Evolutionary conservation across 202 grass and related monocot species (phyloP).

Genomic region (Hordeum pubiflorum): DNA sequence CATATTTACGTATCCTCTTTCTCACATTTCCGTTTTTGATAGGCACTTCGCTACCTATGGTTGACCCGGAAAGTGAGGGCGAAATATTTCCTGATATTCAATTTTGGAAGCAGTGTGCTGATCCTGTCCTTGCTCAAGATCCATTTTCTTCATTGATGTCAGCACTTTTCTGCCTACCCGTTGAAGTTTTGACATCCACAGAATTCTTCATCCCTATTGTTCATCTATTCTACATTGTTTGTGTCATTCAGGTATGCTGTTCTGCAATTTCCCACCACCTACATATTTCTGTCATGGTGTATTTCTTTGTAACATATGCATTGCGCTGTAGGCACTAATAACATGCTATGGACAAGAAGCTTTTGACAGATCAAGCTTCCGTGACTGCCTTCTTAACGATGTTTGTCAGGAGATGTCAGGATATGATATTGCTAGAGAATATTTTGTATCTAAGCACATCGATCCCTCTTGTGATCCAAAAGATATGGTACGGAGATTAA

Average conservation of each 20-base stretch:
- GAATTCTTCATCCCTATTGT: conserved; percentile 71
- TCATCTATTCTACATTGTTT: conserved; percentile 87
- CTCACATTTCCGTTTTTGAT: conserved; percentile 23
- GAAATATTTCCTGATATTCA: conserved; percentile 74
- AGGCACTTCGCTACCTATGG: conserved; percentile 54
- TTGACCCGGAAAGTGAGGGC: conserved; percentile 47
- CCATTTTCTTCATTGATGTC: conserved; percentile 88
- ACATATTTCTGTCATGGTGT: conserved; percentile 3
- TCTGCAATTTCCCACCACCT: not conserved
- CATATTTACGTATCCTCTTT: not conserved
- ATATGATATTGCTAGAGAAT: conserved; percentile 53
- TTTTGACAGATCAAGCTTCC: conserved; percentile 76
- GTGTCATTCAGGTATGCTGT: conserved; percentile 71
- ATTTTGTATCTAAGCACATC: conserved; percentile 81
- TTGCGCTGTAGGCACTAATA: conserved; percentile 66
- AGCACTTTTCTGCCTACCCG: conserved; percentile 73
- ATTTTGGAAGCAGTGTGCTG: conserved; percentile 79
- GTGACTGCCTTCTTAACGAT: conserved; percentile 53
- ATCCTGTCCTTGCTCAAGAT: conserved; percentile 86
- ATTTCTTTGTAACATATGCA: conserved; percentile 14
- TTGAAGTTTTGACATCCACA: conserved; percentile 57
- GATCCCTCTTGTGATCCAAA: conserved; percentile 56
- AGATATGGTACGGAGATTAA: conserved; percentile 79
- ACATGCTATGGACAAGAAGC: conserved; percentile 72
- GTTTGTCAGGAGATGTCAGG: conserved; percentile 69